phyloP scores from a whole-genome alignment of 2,329 filamentous ascomycete genomes.

The Microsporum audouinii region DNA sequence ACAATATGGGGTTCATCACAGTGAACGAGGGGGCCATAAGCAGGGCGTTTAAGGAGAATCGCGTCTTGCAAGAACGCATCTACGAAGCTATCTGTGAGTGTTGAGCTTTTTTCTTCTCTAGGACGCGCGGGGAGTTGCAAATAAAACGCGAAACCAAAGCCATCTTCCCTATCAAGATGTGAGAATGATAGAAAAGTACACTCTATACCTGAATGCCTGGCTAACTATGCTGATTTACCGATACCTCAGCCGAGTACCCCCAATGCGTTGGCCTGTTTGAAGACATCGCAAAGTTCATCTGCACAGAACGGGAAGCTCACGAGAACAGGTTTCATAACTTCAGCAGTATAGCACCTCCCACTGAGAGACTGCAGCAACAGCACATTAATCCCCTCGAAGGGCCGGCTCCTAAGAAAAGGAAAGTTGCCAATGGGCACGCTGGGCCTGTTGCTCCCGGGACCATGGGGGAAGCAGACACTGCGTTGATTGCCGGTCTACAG shows the following conservation, averaged over 20 bases:
- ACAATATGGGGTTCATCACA: constrained; percentile 30
- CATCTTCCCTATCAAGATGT: background rate
- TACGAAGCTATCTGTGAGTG: constrained; percentile 34
- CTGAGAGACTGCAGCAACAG: constrained; percentile 6
- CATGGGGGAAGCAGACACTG: constrained; percentile 17
- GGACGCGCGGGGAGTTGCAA: constrained; percentile 5
- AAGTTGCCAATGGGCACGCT: constrained; percentile 32
- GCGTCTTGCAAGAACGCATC: constrained; percentile 30
- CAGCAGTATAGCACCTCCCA: background rate
- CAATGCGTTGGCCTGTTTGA: constrained; percentile 35
- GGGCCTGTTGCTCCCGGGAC: constrained; percentile 9
- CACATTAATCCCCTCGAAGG: constrained; percentile 20
- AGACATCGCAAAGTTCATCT: constrained; percentile 39
- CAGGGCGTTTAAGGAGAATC: constrained; percentile 31
- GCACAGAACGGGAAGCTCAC: constrained; percentile 24
- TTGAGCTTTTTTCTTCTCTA: constrained; percentile 8
- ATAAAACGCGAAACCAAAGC: constrained; percentile 1
- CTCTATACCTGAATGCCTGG: background rate
- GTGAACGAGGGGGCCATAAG: constrained; percentile 24
- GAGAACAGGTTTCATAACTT: constrained; percentile 17
- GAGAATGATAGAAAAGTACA: background rate
- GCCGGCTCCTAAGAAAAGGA: constrained; percentile 39
- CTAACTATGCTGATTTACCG: background rate
- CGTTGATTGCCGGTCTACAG: constrained; percentile 24
- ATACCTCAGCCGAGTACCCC: constrained; percentile 24